Percentiles rank a stretch among this genome's conserved stretches.
phyloP scores from a whole-genome alignment of 2,329 filamentous ascomycete genomes.

The Cryphonectria naterciae region DNA sequence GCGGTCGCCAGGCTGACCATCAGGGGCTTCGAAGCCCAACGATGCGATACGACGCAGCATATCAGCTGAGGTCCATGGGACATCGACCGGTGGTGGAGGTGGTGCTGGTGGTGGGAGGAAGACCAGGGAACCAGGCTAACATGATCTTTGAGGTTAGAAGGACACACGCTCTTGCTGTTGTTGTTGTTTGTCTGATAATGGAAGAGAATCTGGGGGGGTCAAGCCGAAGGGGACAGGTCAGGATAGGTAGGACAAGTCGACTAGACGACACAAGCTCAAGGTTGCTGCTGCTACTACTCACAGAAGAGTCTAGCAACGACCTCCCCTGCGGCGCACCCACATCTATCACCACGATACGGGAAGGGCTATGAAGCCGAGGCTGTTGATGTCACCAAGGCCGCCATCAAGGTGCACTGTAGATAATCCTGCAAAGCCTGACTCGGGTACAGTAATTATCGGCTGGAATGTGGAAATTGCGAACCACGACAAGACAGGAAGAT shows the following conservation, averaged over 20 bases:
- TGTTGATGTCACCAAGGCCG: conserved; percentile 19
- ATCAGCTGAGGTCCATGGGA: conserved; percentile 39
- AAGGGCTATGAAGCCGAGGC: conserved; percentile 25
- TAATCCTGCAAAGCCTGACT: neutral
- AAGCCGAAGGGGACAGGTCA: neutral
- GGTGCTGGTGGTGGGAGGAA: neutral
- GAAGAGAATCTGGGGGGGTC: neutral
- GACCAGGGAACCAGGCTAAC: conserved; percentile 17
- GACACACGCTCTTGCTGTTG: neutral
- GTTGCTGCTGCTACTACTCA: neutral
- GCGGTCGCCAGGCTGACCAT: conserved; percentile 39
- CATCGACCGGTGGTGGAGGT: neutral
- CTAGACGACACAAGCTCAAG: neutral
- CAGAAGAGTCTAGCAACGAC: neutral
- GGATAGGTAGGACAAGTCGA: neutral
- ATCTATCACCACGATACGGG: conserved; percentile 6
- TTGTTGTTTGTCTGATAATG: neutral
- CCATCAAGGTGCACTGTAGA: conserved; percentile 26
- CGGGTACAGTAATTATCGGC: neutral
- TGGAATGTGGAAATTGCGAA: conserved; percentile 3
- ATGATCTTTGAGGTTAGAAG: conserved; percentile 17
- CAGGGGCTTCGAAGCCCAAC: conserved; percentile 46
- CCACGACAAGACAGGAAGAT: conserved; percentile 6
- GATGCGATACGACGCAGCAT: conserved; percentile 50
- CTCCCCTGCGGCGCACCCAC: conserved; percentile 3